Conservation (phyloP, 306 rosid species). For the Ceratonia siliqua region DNA sequence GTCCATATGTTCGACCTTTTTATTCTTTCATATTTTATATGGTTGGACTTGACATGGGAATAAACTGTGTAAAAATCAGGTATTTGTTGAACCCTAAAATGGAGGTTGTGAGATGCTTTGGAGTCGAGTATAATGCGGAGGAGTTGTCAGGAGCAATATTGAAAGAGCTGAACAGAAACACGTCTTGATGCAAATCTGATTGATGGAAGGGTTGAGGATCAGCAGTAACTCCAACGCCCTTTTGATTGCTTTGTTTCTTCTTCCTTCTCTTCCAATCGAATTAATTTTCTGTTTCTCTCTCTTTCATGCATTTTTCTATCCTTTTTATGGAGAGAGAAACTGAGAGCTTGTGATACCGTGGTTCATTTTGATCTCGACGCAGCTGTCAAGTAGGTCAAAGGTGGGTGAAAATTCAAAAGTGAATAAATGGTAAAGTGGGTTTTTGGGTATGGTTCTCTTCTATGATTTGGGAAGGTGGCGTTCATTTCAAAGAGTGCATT, state of each 20-base stretch:
- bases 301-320: neutral
- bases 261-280: neutral
- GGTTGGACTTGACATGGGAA: slow-evolving; percentile 29
- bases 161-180: slow-evolving; percentile 52
- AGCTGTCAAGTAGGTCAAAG: neutral
- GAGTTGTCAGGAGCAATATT: slow-evolving; percentile 64
- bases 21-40: neutral
- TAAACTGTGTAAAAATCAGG: slow-evolving; percentile 51
- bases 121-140: slow-evolving; percentile 76
- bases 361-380: neutral
- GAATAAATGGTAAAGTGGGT: neutral
- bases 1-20: slow-evolving; percentile 28
- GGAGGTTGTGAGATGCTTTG: slow-evolving; percentile 86
- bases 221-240: neutral
- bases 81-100: slow-evolving; percentile 76
- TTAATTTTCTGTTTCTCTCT: neutral
- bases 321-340: neutral
- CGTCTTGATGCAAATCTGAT: slow-evolving; percentile 37
- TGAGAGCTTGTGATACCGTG: neutral
- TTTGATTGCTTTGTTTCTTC: neutral
- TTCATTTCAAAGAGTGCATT: neutral
- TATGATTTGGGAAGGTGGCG: neutral
- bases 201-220: neutral
- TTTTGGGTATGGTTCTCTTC: neutral
- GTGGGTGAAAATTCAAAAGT: neutral